These are phyloP conservation scores for Pleurotus citrinopileatus DNA, from an alignment of 768 basidiomycete species.

Conservation along the genomic window DNA sequence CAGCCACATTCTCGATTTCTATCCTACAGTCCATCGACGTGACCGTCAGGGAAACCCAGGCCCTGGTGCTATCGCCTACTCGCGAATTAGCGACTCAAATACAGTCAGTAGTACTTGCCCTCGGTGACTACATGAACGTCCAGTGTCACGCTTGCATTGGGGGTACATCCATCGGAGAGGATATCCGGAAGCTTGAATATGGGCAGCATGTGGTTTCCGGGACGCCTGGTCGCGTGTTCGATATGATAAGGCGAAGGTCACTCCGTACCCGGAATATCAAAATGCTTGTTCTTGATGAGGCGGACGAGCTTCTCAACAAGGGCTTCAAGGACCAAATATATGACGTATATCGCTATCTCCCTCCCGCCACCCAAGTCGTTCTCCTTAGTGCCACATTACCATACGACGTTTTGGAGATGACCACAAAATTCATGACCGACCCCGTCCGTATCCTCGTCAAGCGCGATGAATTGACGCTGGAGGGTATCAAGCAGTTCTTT, in stretches of 20 bases:
- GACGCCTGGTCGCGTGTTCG: slow-evolving; percentile 96
- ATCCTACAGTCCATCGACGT: slow-evolving; percentile 98
- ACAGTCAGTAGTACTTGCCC: slow-evolving; percentile 91
- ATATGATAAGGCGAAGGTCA: slow-evolving; percentile 95
- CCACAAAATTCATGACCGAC: slow-evolving; percentile 99
- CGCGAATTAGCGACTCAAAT: slow-evolving; percentile 99
- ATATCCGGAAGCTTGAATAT: slow-evolving; percentile 95
- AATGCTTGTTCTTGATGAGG: slow-evolving; percentile 93
- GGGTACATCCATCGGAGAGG: slow-evolving; percentile 95
- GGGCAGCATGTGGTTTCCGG: slow-evolving; percentile 98
- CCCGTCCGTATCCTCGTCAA: slow-evolving; percentile 98
- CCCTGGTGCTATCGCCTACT: slow-evolving; percentile 95
- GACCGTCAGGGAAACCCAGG: slow-evolving; percentile 92
- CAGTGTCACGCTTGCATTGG: slow-evolving; percentile 99
- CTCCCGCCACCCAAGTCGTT: slow-evolving; percentile 96
- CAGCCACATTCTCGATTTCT: slow-evolving; percentile 97
- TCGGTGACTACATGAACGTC: slow-evolving; percentile 99
- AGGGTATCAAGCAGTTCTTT: slow-evolving; percentile 96
- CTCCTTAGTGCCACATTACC: slow-evolving; percentile 95
- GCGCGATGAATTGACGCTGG: slow-evolving; percentile 97
- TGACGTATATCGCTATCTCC: slow-evolving; percentile 96
- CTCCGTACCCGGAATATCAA: slow-evolving; percentile 97
- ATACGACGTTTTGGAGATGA: slow-evolving; percentile 97
- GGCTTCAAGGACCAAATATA: slow-evolving; percentile 99
- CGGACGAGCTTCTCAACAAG: slow-evolving; percentile 95